Base-by-base conservation (phyloP, 129 eudicot species). In the Calendula officinalis region DNA sequence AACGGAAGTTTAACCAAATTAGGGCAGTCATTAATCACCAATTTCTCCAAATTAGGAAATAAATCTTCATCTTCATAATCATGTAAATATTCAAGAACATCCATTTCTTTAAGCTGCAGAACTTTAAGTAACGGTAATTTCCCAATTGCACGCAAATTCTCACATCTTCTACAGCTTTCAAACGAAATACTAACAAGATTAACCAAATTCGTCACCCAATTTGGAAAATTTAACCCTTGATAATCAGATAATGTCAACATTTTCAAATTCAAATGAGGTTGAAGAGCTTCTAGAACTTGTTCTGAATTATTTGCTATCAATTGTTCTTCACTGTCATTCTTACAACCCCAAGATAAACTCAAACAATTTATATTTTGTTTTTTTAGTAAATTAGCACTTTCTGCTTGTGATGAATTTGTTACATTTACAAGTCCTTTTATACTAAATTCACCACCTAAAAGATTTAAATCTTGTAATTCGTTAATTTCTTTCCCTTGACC, bases 361-460 rank as follows among this genome's bases (percentile, higher is more conserved):
- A 74, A 66, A 40, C 68, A 39, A 30, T 74, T 74, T 30, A 74
- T 66, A 33, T 74, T 74, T 48, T 57, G 73, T 66, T 74, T 74
- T 55, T 58, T 59, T 39, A 56, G 57, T 40, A 74, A 44, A 43
- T 66, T 66, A 13, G 73, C 78, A 11, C 62, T 39, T 9, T 32
- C 62, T 0, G 73, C 78, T 66, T 57, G 78, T 4, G 32, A 57
- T 2, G 73, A 39, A 57, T 5, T 7, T 41, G 16, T 74, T 16
- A 74, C 78, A 15, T 74, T 58, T 49, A 1, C 4, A 11, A 74
- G 68, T 16, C 78, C 72, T 62, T 74, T 66, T 66, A 74, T 74
- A 68, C 62, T 66, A 48, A 74, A 58, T 68, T 74, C 78, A 37
- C 78, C 78, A 10, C 78, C 78, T 66, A 74, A 36, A 32, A 56